phyloP scores from a whole-genome alignment of 805 yeast genomes.

The Hanseniaspora singularis region DNA sequence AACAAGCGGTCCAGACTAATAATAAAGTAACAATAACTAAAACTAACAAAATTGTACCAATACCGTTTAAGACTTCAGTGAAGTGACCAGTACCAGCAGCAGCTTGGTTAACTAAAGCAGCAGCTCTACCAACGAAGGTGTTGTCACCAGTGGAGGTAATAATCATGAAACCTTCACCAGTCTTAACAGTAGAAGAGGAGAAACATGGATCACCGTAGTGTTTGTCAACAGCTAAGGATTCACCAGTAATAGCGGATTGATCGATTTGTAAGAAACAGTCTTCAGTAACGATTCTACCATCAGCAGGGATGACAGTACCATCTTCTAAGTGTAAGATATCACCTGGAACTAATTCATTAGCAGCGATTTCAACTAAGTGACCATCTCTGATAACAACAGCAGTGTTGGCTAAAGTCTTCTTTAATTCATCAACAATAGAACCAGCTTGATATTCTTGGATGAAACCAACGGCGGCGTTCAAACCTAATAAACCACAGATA shows the following conservation, averaged over 20 bases:
- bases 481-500: constrained; percentile 70
- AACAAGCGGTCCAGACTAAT: constrained; percentile 84
- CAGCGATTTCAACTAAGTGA: constrained; percentile 57
- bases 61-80: constrained; percentile 95
- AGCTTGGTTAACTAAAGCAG: constrained; percentile 91
- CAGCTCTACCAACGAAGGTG: constrained; percentile 95
- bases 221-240: constrained; percentile 90
- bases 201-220: constrained; percentile 73
- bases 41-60: constrained; percentile 83
- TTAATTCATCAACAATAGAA: constrained; percentile 91
- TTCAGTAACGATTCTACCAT: constrained; percentile 79
- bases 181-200: constrained; percentile 89
- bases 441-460: constrained; percentile 97
- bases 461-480: constrained; percentile 92
- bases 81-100: constrained; percentile 89
- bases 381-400: constrained; percentile 82
- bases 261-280: constrained; percentile 81
- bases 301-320: constrained; percentile 87
- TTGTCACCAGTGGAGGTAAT: constrained; percentile 92
- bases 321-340: constrained; percentile 85
- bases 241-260: constrained; percentile 97
- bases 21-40: constrained; percentile 77
- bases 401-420: constrained; percentile 85
- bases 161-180: constrained; percentile 90
- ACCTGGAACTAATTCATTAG: constrained; percentile 88